Base-by-base conservation (phyloP, 164 flowering plant species). In the Kalanchoe fedtschenkoi region DNA sequence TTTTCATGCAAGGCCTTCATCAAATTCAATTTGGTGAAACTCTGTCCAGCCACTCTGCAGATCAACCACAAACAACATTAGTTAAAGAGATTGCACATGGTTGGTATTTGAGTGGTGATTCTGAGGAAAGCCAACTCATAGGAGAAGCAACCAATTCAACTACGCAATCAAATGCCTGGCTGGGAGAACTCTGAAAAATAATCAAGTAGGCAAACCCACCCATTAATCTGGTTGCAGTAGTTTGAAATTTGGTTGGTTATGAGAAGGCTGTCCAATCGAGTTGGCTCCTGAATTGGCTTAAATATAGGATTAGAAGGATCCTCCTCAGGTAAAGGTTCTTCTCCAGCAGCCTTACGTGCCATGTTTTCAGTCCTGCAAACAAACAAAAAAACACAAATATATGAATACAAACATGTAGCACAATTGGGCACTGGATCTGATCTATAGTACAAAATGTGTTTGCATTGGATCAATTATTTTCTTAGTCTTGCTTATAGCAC, bases 201-300 rank as follows among this genome's bases (percentile, higher is more conserved):
- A 24, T 11, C 32, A 62, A 56, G 47, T 35, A 28, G 14, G 15
- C n/a, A 29, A n/a, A 55, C 83, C 62, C 88, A 90, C 99, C 95
- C 96, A 68, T 89, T 91, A 39, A 90, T 87, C 70, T 93, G 98
- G 84, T 84, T 86, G 85, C 98, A 95, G 74, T 84, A 86, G 76
- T 80, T 87, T 32, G 83, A 60, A 65, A 78, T 76, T 74, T 81
- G 86, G 71, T 81, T 83, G 34, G 87, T 79, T 60, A 80, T 71
- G 46, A 87, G 87, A 63, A 81, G 81, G 71, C 83, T 79, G 38
- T 93, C 97, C 77, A 95, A 72, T n/a, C 99, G 81, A 22, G 99
- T 80, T 58, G 99, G 99, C 78, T 95, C 97, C 0, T 91, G 91
- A 24, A 86, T 62, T 56, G 91, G 97, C 79, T 95, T 95, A 67